Evolutionary conservation across 768 basidiomycete species (phyloP).

Genomic region (Auricularia sp.): DNA sequence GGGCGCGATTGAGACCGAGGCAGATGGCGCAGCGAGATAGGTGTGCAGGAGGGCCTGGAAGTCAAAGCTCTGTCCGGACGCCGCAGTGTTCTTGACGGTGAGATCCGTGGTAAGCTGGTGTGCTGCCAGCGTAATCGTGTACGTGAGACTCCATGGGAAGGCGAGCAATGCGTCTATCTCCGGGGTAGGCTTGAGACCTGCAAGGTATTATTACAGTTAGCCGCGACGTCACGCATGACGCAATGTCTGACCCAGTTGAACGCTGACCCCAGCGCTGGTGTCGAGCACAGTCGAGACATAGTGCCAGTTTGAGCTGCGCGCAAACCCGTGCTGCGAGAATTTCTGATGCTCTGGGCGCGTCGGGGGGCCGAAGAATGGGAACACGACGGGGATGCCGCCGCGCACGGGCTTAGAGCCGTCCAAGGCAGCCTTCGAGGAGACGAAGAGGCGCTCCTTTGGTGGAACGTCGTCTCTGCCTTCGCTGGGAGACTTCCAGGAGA

Average conservation of each 20-base stretch:
- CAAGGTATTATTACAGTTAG: neutral
- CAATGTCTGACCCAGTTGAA: constrained; percentile 57
- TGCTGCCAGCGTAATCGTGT: constrained; percentile 69
- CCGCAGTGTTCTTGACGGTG: constrained; percentile 59
- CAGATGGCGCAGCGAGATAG: constrained; percentile 64
- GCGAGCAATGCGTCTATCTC: constrained; percentile 50
- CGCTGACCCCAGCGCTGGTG: constrained; percentile 60
- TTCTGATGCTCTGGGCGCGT: constrained; percentile 51
- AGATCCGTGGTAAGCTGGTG: constrained; percentile 71
- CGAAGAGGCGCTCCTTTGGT: constrained; percentile 63
- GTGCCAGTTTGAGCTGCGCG: constrained; percentile 66
- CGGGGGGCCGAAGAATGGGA: constrained; percentile 85
- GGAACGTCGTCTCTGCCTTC: constrained; percentile 18
- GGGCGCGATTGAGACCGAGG: constrained; percentile 49
- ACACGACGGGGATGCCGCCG: constrained; percentile 52
- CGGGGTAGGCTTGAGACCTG: constrained; percentile 56
- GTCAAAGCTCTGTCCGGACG: constrained; percentile 30
- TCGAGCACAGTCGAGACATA: constrained; percentile 57
- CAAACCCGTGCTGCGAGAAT: constrained; percentile 86
- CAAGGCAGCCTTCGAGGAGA: constrained; percentile 67
- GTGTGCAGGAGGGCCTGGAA: constrained; percentile 94
- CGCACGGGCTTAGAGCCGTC: constrained; percentile 75
- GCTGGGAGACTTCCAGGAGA: constrained; percentile 68
- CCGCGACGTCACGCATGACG: constrained; percentile 5
- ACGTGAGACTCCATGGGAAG: constrained; percentile 60